Evolutionary conservation across 225 moss, liverwort and hornwort genomes (phyloP).

Genomic region (Ulota crispa): DNA sequence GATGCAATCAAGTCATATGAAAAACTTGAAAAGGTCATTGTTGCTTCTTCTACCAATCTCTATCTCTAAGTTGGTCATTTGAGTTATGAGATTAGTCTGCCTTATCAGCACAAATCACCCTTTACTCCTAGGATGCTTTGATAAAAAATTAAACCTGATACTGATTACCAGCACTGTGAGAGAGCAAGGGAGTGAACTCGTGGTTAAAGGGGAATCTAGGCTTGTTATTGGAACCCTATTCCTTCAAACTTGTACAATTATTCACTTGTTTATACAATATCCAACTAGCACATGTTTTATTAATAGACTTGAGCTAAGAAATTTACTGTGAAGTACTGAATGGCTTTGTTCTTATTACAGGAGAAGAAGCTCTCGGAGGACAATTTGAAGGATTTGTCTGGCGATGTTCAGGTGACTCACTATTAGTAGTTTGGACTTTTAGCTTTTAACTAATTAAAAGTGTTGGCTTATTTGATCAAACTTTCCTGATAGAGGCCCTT

Average conservation of each 20-base stretch:
- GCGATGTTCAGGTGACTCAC: slow-evolving; percentile 77
- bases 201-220: not conserved
- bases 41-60: not conserved
- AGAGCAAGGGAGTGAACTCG: not conserved
- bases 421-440: not conserved
- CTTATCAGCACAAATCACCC: not conserved
- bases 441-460: not conserved
- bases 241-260: not conserved
- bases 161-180: not conserved
- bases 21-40: slow-evolving; percentile 83
- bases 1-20: slow-evolving; percentile 90
- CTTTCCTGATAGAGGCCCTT: not conserved
- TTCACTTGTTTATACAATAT: not conserved
- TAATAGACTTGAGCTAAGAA: not conserved
- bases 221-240: not conserved
- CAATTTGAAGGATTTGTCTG: slow-evolving; percentile 78
- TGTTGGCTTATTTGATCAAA: not conserved
- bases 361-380: slow-evolving; percentile 89
- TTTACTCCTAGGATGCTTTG: not conserved
- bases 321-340: slow-evolving; percentile 14
- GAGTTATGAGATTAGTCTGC: not conserved
- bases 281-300: not conserved
- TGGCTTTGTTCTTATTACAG: slow-evolving; percentile 37
- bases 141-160: not conserved
- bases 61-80: not conserved